These are phyloP conservation scores for Endoconidiophora laricicola DNA, from an alignment of 2,329 filamentous ascomycete species.

Conservation along the genomic window DNA sequence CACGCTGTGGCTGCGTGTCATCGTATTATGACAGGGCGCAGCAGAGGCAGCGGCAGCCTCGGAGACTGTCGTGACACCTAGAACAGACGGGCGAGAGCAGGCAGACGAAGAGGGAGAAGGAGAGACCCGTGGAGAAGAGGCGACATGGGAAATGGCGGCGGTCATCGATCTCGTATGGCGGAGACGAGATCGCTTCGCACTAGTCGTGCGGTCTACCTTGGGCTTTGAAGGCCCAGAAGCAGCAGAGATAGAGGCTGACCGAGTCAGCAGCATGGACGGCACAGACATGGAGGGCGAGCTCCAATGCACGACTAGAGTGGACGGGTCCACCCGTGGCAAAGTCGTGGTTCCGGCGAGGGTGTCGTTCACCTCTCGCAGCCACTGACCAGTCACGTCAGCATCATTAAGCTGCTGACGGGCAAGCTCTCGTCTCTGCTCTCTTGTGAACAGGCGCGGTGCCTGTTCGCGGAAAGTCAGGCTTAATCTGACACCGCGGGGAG, in stretches of 20 bases:
- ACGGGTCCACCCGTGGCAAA: background rate
- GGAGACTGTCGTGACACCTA: too few relatives aligned
- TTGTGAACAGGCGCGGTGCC: background rate
- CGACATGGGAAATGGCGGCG: background rate
- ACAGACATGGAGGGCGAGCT: background rate
- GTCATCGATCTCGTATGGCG: background rate
- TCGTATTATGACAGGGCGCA: too few relatives aligned
- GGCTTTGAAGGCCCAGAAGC: background rate
- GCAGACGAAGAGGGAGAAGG: too few relatives aligned
- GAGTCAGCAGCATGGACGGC: background rate
- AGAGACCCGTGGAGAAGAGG: too few relatives aligned
- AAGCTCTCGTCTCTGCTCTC: background rate
- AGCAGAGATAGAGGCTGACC: constrained; percentile 1
- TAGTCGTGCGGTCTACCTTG: background rate
- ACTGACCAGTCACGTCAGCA: too few relatives aligned
- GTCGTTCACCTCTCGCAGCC: too few relatives aligned
- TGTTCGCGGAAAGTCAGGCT: constrained; percentile 3
- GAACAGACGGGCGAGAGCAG: too few relatives aligned
- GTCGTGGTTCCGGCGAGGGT: background rate
- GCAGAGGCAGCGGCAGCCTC: too few relatives aligned
- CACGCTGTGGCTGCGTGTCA: too few relatives aligned
- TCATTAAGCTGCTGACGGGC: too few relatives aligned
- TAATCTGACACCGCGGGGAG: constrained; percentile 1
- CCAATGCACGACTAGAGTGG: background rate
- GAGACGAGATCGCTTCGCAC: background rate